These are phyloP conservation scores for Colletotrichum sp. DNA, from an alignment of 2,329 filamentous ascomycete genomes.

Conservation along the genomic window DNA sequence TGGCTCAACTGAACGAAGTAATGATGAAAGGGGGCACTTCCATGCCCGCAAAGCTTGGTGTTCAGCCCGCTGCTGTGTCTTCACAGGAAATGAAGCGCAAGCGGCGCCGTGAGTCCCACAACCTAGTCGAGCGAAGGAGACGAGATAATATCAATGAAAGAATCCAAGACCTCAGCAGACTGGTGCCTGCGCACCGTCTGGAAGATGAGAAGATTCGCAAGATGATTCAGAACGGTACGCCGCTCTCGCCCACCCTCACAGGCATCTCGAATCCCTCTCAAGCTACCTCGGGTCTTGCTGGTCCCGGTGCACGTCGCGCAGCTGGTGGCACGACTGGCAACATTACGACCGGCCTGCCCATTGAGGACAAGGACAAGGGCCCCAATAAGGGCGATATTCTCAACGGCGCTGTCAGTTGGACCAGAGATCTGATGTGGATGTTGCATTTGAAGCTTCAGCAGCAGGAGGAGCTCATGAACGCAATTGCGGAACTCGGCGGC, in stretches of 20 bases:
- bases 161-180: slow-evolving; percentile 93
- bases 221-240: slow-evolving; percentile 89
- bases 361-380: slow-evolving; percentile 98
- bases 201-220: slow-evolving; percentile 98
- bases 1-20: slow-evolving; percentile 86
- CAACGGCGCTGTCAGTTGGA: slow-evolving; percentile 97
- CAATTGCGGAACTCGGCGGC: slow-evolving; percentile 74
- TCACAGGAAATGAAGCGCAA: slow-evolving; percentile 94
- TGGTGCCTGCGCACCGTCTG: slow-evolving; percentile 89
- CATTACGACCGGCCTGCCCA: slow-evolving; percentile 89
- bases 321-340: slow-evolving; percentile 73
- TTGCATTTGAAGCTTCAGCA: slow-evolving; percentile 87
- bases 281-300: slow-evolving; percentile 87
- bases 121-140: slow-evolving; percentile 91
- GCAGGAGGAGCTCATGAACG: slow-evolving; percentile 83
- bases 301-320: slow-evolving; percentile 81
- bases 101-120: slow-evolving; percentile 91
- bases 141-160: slow-evolving; percentile 99
- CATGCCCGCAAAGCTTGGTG: slow-evolving; percentile 83
- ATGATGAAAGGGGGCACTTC: slow-evolving; percentile 88
- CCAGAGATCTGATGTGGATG: slow-evolving; percentile 97
- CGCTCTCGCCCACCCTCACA: slow-evolving; percentile 81
- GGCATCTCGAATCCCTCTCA: slow-evolving; percentile 72
- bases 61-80: slow-evolving; percentile 61
- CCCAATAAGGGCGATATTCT: slow-evolving; percentile 99